Evolutionary conservation across 768 basidiomycete genomes (phyloP).

Genomic region (Mycena indigotica): DNA sequence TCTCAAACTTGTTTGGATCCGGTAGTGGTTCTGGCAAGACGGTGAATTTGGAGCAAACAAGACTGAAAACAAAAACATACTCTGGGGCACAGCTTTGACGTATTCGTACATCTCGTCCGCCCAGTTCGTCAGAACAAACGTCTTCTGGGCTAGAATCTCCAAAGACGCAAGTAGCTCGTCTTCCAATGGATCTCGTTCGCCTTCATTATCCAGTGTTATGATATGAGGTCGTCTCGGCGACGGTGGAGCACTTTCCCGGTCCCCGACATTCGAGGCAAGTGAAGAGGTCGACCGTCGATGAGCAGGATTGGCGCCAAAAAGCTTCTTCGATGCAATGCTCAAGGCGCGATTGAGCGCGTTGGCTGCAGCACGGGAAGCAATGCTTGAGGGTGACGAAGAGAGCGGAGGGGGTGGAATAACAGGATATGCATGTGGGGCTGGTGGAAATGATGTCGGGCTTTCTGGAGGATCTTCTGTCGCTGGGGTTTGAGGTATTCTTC

Average conservation of each 20-base stretch:
- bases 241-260: constrained; percentile 50
- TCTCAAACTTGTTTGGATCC: constrained; percentile 74
- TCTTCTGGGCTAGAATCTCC: constrained; percentile 95
- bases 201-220: constrained; percentile 47
- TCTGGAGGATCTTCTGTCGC: constrained; percentile 45
- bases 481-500: constrained; percentile 51
- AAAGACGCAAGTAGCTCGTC: constrained; percentile 78
- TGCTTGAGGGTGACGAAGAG: constrained; percentile 65
- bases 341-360: constrained; percentile 80
- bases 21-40: constrained; percentile 67
- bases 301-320: constrained; percentile 61
- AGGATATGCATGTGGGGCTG: constrained; percentile 46
- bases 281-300: constrained; percentile 37
- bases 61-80: constrained; percentile 44
- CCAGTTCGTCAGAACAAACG: constrained; percentile 89
- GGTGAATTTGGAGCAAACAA: constrained; percentile 6
- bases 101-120: constrained; percentile 93
- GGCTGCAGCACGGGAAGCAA: constrained; percentile 62
- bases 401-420: constrained; percentile 41
- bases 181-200: constrained; percentile 68
- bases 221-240: constrained; percentile 62
- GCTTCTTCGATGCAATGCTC: constrained; percentile 78
- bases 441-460: constrained; percentile 64
- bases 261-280: constrained; percentile 37
- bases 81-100: constrained; percentile 82